Evolutionary conservation across 2,329 filamentous ascomycete genomes (phyloP).

Genomic region (Pseudogymnoascus verrucosus): DNA sequence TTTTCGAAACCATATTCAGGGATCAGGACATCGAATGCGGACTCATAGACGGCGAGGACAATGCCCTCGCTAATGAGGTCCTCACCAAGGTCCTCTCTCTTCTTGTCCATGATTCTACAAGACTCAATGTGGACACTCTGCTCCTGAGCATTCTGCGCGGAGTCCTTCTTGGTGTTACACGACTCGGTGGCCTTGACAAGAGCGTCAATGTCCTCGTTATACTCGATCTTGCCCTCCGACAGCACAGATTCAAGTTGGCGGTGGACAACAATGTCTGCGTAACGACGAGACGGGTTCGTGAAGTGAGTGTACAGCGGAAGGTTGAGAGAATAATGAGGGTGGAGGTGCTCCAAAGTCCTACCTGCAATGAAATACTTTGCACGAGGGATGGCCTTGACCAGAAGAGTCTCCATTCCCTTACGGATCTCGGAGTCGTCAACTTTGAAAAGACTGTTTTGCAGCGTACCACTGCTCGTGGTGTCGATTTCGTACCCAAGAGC

Average conservation of each 20-base stretch:
- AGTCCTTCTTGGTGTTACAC: conserved; percentile 99
- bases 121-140: conserved; percentile 98
- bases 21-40: conserved; percentile 95
- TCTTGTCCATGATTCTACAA: conserved; percentile 91
- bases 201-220: conserved; percentile 78
- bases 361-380: conserved; percentile 90
- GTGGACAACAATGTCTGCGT: conserved; percentile 91
- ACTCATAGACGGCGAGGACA: conserved; percentile 95
- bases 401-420: conserved; percentile 94
- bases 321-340: conserved; percentile 87
- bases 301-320: conserved; percentile 94
- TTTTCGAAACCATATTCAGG: conserved; percentile 99
- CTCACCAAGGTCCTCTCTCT: conserved; percentile 74
- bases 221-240: conserved; percentile 74
- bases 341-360: conserved; percentile 68
- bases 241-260: conserved; percentile 85
- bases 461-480: conserved; percentile 74
- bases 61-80: conserved; percentile 95
- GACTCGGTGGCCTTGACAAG: conserved; percentile 88
- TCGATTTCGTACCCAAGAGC: conserved; percentile 87
- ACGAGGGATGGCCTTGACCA: conserved; percentile 91
- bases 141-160: conserved; percentile 92
- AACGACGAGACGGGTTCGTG: conserved; percentile 88
- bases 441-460: conserved; percentile 93
- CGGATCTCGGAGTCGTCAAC: conserved; percentile 81